phyloP scores from a whole-genome alignment of 148 eudicot species.

The Camellia granthamiana region DNA sequence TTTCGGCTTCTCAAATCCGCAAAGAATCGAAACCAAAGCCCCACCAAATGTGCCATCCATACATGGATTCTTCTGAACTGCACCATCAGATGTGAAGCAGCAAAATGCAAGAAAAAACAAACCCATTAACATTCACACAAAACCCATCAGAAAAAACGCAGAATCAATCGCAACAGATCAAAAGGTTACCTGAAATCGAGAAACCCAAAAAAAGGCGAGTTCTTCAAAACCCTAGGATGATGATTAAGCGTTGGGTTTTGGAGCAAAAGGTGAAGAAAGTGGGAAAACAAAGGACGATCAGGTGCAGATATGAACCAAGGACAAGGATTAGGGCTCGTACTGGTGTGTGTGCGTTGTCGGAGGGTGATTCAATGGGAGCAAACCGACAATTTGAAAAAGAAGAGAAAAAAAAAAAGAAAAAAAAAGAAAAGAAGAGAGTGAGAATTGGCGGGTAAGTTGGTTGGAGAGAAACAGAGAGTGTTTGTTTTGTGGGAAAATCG shows the following conservation, averaged over 20 bases:
- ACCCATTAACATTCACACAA: background rate
- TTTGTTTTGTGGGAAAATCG: constrained; percentile 4
- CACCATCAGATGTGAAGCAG: background rate
- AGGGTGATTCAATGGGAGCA: background rate
- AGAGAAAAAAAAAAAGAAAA: constrained; percentile 24
- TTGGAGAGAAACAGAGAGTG: constrained; percentile 17
- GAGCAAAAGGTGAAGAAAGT: background rate
- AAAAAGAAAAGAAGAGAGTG: constrained; percentile 27
- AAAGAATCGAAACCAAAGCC: background rate
- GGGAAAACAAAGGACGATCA: background rate
- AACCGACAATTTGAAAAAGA: constrained; percentile 35
- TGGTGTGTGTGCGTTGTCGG: background rate
- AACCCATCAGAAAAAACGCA: background rate
- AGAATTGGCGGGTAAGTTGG: constrained; percentile 48
- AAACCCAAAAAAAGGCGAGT: background rate
- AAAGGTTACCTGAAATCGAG: constrained; percentile 1
- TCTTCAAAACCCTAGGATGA: background rate
- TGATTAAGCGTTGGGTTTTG: background rate
- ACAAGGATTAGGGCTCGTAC: background rate
- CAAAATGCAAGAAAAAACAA: background rate
- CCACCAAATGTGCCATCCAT: background rate
- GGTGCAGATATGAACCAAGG: background rate
- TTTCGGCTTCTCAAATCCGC: background rate
- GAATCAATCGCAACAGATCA: background rate
- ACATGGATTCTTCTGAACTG: background rate